Evolutionary conservation across 257 asterid genomes (phyloP), one percentile per base, ranked within the genome.

Genomic region (Fraxinus americana): DNA sequence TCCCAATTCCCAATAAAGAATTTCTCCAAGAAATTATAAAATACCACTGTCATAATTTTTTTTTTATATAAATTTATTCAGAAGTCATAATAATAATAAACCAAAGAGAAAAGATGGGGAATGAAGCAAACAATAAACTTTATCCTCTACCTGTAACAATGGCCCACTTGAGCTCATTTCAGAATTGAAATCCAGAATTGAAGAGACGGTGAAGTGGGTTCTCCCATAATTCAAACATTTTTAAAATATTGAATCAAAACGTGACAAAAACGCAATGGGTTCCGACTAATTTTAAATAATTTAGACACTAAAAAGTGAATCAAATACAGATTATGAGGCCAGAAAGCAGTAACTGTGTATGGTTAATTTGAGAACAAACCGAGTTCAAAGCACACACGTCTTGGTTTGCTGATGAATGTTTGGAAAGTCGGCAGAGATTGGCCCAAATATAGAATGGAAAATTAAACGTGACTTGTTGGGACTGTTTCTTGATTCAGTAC

Each of bases 1-100:
- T 35, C 74, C 38, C 84, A 48, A 79, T 82, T 80, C 83, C 89
- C 86, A 81, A 88, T 80, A 85, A 88, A 86, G 88, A 73, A 82
- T 35, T 82, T 82, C 80, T 83, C 70, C 83, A 72, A 68, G 74
- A 80, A 72, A 67, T 25, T 29, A 75, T 36, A 75, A 68, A 63
- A 43, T 39, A 67, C 36, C 34, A 2, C 57, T 67, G 25, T 57
- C n/a, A 76, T 30, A 59, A 50, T 7, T 36, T 7, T 7, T 9
- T 50, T 21, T 29, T 72, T 57, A 16, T 63, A 69, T 29, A 67
- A 78, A 63, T 79, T 76, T 7, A 71, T 81, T 32, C 39, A 7
- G 59, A 67, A 76, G 68, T 32, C 16, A 9, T 25, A 39, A 68
- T 71, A 52, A 75, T 54, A 39, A 36, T 17, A 78, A 48, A 45